phyloP scores from a whole-genome alignment of 192 early-diverging fungal genomes.

The Spinellus fusiger region DNA sequence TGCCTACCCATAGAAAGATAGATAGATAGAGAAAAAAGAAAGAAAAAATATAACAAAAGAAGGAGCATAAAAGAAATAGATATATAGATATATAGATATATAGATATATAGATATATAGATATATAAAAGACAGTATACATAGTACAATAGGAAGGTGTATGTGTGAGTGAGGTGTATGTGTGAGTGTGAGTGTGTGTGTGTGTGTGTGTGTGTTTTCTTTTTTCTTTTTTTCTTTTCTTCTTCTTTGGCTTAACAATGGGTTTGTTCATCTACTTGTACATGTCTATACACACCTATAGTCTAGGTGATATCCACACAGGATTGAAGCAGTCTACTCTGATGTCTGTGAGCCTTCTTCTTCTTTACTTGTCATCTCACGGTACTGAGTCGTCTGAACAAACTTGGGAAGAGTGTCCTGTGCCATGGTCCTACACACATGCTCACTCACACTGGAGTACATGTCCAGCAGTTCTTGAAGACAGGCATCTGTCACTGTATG shows the following conservation, averaged over 20 bases:
- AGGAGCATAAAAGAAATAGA: not conserved
- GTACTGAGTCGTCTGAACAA: slow-evolving; percentile 17
- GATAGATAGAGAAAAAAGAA: not conserved
- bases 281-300: too few species aligned
- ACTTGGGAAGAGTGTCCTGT: slow-evolving; percentile 65
- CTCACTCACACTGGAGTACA: slow-evolving; percentile 51
- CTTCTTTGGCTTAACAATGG: too few species aligned
- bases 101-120: not conserved
- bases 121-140: not conserved
- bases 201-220: too few species aligned
- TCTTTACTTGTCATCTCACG: not conserved
- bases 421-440: slow-evolving; percentile 67
- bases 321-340: too few species aligned
- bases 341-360: too few species aligned
- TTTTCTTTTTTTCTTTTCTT: too few species aligned
- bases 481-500: slow-evolving; percentile 6
- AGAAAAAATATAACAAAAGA: not conserved
- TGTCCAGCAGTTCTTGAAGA: slow-evolving; percentile 6
- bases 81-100: not conserved
- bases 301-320: too few species aligned
- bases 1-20: not conserved
- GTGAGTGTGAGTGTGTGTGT: too few species aligned
- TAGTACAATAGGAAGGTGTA: too few species aligned
- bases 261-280: too few species aligned
- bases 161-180: too few species aligned